Base-by-base conservation (phyloP, 331 rosid species). In the Rhamnella rubrinervis region DNA sequence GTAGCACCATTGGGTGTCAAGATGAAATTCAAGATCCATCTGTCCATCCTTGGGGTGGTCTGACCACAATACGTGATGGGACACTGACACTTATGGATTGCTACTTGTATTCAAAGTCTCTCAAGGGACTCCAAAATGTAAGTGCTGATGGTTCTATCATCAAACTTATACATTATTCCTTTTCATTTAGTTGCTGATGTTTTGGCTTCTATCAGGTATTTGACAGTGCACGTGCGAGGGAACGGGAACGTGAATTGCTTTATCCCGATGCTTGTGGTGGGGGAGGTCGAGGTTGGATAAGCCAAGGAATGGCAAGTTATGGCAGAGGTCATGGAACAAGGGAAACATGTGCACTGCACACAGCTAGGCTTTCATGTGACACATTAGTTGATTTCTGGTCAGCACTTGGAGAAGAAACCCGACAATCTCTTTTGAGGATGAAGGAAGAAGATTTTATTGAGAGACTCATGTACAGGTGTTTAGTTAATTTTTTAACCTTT, bases 181-280 rank as follows among this genome's bases (percentile, higher is more conserved):
- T 47, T 71, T 66, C 51, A 57, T 58, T 74, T 71, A 63, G 68
- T 62, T 60, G 73, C 81, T 84, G 59, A 80, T 62, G 31, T 66
- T 65, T 70, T 71, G 78, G 52, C 64, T 78, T 74, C 58, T 74
- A 66, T 74, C 75, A 95, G 99, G 96, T 95, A 50, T 95, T 95
- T 79, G 93, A 91, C 64, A 95, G 97, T 71, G 99, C 97, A 66
- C 93, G 92, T 28, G 92, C 86, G 23, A 89, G 99, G 83, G 99
- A 95, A 74, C 92, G 99, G 61, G 99, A 95, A 82, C 87, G 99
- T 53, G 99, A 95, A 62, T 73, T 91, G 74, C 99, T 95, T 55
- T 95, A 95, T 85, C 99, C 99, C 8, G 99, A 95, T 89, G 99
- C 99, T 10, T 95, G 99, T 67, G 99, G 99, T 53, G 99, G 96